Evolutionary conservation across 2,329 filamentous ascomycete species (phyloP).

Genomic region (Aureobasidium sp.): DNA sequence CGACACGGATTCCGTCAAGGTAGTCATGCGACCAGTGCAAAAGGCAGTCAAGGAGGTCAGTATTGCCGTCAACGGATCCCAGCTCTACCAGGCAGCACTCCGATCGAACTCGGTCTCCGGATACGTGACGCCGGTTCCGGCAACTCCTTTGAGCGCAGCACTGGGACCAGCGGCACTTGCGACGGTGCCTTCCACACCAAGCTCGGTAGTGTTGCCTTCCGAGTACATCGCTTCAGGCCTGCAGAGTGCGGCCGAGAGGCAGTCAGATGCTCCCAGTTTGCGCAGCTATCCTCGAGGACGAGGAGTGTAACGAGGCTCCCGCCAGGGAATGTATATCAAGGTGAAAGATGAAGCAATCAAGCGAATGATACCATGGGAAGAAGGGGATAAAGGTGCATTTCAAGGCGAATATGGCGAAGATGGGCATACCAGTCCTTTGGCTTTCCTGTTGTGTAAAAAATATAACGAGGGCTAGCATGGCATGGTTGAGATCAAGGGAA

Average conservation of each 20-base stretch:
- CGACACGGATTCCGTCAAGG: constrained; percentile 58
- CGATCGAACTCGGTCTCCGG: constrained; percentile 25
- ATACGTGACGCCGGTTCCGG: constrained; percentile 58
- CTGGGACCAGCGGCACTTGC: constrained; percentile 85
- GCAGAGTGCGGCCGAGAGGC: constrained; percentile 3
- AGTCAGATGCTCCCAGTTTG: constrained; percentile 9
- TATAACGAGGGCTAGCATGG: background rate
- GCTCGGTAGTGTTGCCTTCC: background rate
- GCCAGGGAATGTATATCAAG: background rate
- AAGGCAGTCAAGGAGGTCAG: constrained; percentile 74
- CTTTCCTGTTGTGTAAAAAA: background rate
- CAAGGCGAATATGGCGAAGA: constrained; percentile 5
- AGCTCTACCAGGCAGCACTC: constrained; percentile 47
- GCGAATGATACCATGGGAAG: constrained; percentile 6
- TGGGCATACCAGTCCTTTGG: background rate
- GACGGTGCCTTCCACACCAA: constrained; percentile 66
- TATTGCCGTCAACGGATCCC: constrained; percentile 60
- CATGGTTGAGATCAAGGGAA: background rate
- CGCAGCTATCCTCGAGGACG: constrained; percentile 2
- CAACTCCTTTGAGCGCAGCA: constrained; percentile 83
- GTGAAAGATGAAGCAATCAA: background rate
- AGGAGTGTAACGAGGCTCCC: background rate
- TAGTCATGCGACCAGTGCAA: constrained; percentile 72
- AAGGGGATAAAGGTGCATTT: constrained; percentile 5
- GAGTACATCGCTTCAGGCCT: constrained; percentile 9